phyloP scores from a whole-genome alignment of 1,284 basidiomycete genomes.

The Abortiporus biennis region DNA sequence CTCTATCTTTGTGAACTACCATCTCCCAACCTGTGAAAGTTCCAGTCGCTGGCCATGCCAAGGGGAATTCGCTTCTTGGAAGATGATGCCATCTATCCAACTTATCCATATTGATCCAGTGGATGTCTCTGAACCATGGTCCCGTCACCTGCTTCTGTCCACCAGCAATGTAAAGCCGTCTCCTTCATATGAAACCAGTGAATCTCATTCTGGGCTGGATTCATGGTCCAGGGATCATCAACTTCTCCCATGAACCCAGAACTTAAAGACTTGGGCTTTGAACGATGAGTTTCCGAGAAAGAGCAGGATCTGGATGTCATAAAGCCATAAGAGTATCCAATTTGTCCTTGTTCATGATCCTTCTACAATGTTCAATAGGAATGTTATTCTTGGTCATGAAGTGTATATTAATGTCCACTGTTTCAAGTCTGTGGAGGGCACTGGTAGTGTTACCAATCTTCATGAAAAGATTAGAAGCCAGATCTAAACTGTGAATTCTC shows the following conservation, averaged over 20 bases:
- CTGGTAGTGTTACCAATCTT: constrained; percentile 17
- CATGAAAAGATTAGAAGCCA: constrained; percentile 15
- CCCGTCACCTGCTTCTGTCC: constrained; percentile 22
- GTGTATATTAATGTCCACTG: not conserved
- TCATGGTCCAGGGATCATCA: constrained; percentile 14
- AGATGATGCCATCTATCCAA: constrained; percentile 26
- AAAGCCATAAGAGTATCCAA: not conserved
- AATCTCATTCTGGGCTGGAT: constrained; percentile 17
- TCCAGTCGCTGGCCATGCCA: constrained; percentile 10
- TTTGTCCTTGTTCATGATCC: not conserved
- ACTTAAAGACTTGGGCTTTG: constrained; percentile 16
- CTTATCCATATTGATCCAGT: constrained; percentile 25
- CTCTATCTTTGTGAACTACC: constrained; percentile 24
- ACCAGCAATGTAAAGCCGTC: constrained; percentile 27
- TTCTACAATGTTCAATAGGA: not conserved
- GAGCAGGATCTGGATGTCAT: constrained; percentile 17
- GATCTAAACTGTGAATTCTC: constrained; percentile 11
- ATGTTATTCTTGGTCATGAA: not conserved
- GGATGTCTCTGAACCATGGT: constrained; percentile 28
- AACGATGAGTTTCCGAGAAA: constrained; percentile 9
- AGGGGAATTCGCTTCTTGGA: constrained; percentile 24
- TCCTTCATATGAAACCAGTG: constrained; percentile 18
- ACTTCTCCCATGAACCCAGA: constrained; percentile 20
- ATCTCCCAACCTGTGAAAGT: constrained; percentile 20
- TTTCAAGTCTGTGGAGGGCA: constrained; percentile 13